A percentile compares a stretch with the other conserved stretches of the same genome.
Evolutionary conservation across 1,139 yeast genomes (phyloP).

Genomic region (Geotrichum australiense): DNA sequence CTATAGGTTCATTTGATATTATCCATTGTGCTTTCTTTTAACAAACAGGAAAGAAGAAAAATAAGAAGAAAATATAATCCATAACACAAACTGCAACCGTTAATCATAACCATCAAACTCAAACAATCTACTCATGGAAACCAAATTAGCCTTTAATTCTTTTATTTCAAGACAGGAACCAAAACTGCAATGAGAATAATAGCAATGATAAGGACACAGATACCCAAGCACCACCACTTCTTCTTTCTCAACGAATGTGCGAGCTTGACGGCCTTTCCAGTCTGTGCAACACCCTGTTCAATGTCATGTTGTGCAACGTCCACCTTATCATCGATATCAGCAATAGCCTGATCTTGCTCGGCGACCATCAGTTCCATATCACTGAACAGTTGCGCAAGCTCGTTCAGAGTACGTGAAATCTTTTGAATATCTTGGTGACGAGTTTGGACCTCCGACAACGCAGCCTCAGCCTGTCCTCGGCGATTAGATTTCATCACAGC

Average conservation of each 20-base stretch:
- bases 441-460: slow-evolving; percentile 89
- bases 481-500: slow-evolving; percentile 88
- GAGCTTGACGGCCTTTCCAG: slow-evolving; percentile 78
- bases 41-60: too few relatives aligned
- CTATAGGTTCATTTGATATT: too few relatives aligned
- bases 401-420: slow-evolving; percentile 94
- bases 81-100: too few relatives aligned
- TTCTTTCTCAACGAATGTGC: slow-evolving; percentile 90
- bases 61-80: too few relatives aligned
- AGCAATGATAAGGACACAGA: slow-evolving; percentile 55
- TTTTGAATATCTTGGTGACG: slow-evolving; percentile 94
- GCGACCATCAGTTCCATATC: slow-evolving; percentile 96
- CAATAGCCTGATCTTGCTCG: slow-evolving; percentile 88
- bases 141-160: too few relatives aligned
- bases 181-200: slow-evolving; percentile 63
- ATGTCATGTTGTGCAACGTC: slow-evolving; percentile 81
- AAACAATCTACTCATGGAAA: too few relatives aligned
- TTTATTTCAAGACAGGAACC: slow-evolving; percentile 36
- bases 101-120: too few relatives aligned
- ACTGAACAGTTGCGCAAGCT: slow-evolving; percentile 85
- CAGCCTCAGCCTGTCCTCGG: slow-evolving; percentile 95
- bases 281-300: slow-evolving; percentile 92
- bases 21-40: too few relatives aligned
- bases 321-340: slow-evolving; percentile 75
- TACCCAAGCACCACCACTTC: slow-evolving; percentile 80